Conservation (phyloP, 306 rosid species). For the Quercus bicolor region DNA sequence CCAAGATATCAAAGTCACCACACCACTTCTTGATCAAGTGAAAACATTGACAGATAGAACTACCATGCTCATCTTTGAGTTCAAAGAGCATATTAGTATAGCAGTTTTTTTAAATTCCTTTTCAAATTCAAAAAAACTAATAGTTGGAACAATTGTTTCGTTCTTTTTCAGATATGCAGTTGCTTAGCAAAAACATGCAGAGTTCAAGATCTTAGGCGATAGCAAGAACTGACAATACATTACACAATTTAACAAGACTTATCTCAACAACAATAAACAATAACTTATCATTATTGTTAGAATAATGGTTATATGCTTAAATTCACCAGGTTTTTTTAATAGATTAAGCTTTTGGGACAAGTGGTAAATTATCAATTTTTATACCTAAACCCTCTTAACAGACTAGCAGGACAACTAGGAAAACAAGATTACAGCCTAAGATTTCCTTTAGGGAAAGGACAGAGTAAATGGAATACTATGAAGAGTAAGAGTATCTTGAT, state of each 20-base stretch:
- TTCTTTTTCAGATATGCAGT: background rate
- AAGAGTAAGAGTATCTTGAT: constrained; percentile 1
- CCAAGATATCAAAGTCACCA: constrained; percentile 15
- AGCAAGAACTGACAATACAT: background rate
- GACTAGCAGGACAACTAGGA: background rate
- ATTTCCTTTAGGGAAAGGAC: background rate
- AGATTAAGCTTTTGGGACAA: too few relatives aligned
- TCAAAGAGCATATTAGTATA: too few relatives aligned
- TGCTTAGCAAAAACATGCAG: background rate
- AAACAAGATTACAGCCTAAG: constrained; percentile 12
- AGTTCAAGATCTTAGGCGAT: background rate
- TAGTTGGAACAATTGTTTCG: background rate
- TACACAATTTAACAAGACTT: background rate
- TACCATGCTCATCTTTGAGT: too few relatives aligned
- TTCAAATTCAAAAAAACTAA: background rate
- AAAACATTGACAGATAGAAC: background rate
- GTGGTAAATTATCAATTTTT: too few relatives aligned
- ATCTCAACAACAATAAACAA: background rate
- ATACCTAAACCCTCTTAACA: background rate
- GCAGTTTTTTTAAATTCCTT: background rate
- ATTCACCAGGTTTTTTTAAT: too few relatives aligned
- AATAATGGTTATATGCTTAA: too few relatives aligned
- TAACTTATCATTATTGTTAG: background rate
- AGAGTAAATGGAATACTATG: constrained; percentile 2
- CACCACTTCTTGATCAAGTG: background rate